Evolutionary conservation across 2,329 filamentous ascomycete species (phyloP), one percentile per base, ranked within the genome.

Genomic region (Cercospora sp.): DNA sequence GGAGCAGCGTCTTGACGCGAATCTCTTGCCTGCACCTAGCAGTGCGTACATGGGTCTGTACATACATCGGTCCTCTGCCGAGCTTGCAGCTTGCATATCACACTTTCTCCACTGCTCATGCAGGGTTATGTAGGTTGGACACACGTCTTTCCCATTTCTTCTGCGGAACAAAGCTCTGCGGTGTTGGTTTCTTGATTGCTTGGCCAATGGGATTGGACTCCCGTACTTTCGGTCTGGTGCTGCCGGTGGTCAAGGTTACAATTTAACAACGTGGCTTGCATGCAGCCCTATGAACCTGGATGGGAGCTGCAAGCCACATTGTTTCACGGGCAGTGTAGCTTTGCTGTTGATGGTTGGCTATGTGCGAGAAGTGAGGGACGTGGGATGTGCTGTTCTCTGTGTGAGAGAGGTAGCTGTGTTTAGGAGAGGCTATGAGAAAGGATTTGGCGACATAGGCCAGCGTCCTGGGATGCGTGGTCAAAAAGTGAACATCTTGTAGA

Each of bases 131-230:
- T 13, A 28, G 7, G 49, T n/a, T 55, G 21, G 49, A 28, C 24
- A 55, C 49, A 55, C 49, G 24, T 55, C 24, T 55, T 55, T 55
- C 49, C 37, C 49, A 26, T n/a, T 55, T 55, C 49, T 55, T 28
- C 49, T 55, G 21, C 49, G 24, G 24, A 55, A 30, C 12, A 24
- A 55, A 55, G 49, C 32, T 59, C 28, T 59, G 32, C 55, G 30
- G 28, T 37, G 55, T 59, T 59, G 55, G 55, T 18, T 37, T 21
- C n/a, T 28, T 12, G 18, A 7, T 30, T 37, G 8, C 28, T 34
- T 37, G 55, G 30, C 55, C 55, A 59, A 59, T 59, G 18, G 30
- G 32, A 8, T 12, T 13, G 9, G 6, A 37, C 0, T 16, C 16
- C 24, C 9, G 24, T 28, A 24, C 49, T 55, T 16, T 55, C 24